These are phyloP conservation scores for Plasmodium malariae DNA, from an alignment of 169 alveolate species.

Conservation along the genomic window DNA sequence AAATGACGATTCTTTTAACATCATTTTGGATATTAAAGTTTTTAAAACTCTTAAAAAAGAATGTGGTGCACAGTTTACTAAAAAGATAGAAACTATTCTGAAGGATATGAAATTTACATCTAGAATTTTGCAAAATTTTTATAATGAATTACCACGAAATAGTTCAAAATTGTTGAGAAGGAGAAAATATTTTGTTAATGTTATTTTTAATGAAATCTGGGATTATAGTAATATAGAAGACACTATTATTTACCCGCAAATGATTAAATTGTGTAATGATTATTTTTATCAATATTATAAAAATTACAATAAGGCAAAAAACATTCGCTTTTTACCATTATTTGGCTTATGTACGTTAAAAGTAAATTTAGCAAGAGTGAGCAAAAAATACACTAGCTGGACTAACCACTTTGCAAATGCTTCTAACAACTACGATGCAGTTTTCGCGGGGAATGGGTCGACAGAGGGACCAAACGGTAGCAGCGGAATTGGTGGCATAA, in stretches of 20 bases:
- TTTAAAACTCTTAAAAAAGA: slow-evolving; percentile 73
- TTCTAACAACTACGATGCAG: background rate
- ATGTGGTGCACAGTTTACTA: slow-evolving; percentile 77
- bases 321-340: slow-evolving; percentile 43
- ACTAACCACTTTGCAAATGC: background rate
- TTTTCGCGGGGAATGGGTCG: background rate
- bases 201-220: slow-evolving; percentile 63
- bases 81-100: slow-evolving; percentile 69
- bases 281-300: slow-evolving; percentile 41
- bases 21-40: slow-evolving; percentile 54
- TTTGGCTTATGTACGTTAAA: slow-evolving; percentile 59
- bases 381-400: background rate
- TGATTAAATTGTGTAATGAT: slow-evolving; percentile 50
- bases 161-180: slow-evolving; percentile 16
- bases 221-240: slow-evolving; percentile 47
- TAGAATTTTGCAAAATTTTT: slow-evolving; percentile 35
- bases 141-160: slow-evolving; percentile 17
- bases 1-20: slow-evolving; percentile 49
- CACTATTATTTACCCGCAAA: slow-evolving; percentile 31
- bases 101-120: slow-evolving; percentile 65
- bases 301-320: slow-evolving; percentile 37
- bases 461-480: no score
- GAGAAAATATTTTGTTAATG: slow-evolving; percentile 45
- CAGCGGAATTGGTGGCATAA: background rate
- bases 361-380: slow-evolving; percentile 33